Evolutionary conservation across 1,139 yeast species (phyloP).

Genomic region (Taphrina flavorubra): DNA sequence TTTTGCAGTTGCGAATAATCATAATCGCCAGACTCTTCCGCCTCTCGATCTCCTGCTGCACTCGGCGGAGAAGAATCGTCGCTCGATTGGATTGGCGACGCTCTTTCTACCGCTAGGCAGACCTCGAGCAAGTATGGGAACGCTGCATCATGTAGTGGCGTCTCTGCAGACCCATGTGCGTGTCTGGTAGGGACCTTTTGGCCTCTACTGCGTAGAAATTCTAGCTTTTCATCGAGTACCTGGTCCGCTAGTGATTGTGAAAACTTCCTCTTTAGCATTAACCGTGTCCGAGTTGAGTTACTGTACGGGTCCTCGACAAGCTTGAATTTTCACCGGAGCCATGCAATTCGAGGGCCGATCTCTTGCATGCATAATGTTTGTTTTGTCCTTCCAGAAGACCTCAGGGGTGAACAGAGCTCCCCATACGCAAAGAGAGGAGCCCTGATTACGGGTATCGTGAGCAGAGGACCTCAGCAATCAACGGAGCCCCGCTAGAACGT

Average conservation of each 20-base stretch:
- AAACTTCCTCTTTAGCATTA: constrained; percentile 10
- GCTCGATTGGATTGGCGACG: too few relatives aligned
- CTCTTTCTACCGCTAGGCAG: constrained; percentile 15
- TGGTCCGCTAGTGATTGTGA: constrained; percentile 1
- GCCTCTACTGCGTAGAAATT: background rate
- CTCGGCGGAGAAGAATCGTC: background rate
- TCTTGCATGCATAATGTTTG: too few relatives aligned
- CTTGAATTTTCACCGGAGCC: too few relatives aligned
- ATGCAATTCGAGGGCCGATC: too few relatives aligned
- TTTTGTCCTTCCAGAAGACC: too few relatives aligned
- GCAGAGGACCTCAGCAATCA: too few relatives aligned
- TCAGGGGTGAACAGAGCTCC: too few relatives aligned
- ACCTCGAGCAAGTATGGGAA: constrained; percentile 23
- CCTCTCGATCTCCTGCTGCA: background rate
- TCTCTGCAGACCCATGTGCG: background rate
- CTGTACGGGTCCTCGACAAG: too few relatives aligned
- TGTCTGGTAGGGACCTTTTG: background rate
- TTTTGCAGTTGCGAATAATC: constrained; percentile 10
- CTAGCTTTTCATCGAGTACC: constrained; percentile 15
- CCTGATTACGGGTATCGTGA: too few relatives aligned
- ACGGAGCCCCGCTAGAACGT: too few relatives aligned
- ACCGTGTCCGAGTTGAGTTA: background rate
- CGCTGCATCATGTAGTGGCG: background rate
- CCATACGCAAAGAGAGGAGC: too few relatives aligned
- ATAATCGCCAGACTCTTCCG: constrained; percentile 20